A percentile compares a stretch with the other conserved stretches of the same genome.
Conservation (phyloP, 2,329 filamentous ascomycete species). For the Fusarium succisae region DNA sequence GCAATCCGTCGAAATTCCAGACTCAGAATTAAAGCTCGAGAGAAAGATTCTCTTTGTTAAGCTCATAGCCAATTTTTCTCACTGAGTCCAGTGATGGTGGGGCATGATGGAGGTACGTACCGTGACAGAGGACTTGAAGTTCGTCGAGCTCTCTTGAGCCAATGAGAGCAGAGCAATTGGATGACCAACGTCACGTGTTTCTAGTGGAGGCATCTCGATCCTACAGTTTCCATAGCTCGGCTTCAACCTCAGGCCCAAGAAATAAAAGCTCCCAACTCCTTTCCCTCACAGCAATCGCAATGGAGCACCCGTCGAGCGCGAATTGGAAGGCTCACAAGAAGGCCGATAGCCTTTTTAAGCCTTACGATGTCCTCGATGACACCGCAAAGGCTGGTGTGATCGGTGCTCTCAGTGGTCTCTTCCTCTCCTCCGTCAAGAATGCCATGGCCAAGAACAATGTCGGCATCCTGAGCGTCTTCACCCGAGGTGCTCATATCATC, state of each 20-base stretch:
- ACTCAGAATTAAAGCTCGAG: background rate
- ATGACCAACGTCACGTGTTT: conserved; percentile 49
- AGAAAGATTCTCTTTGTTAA: conserved; percentile 1
- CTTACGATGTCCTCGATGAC: conserved; percentile 77
- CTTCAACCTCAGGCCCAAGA: conserved; percentile 42
- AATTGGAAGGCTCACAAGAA: conserved; percentile 41
- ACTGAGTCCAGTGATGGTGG: conserved; percentile 22
- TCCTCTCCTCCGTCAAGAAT: conserved; percentile 84
- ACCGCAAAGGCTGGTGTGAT: conserved; percentile 72
- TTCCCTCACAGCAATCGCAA: conserved; percentile 40
- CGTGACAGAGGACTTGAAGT: background rate
- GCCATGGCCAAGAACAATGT: conserved; percentile 85
- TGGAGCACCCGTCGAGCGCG: conserved; percentile 46
- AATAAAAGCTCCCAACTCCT: conserved; percentile 40
- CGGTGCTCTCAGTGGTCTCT: conserved; percentile 73
- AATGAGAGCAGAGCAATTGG: conserved; percentile 49
- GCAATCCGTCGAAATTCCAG: background rate
- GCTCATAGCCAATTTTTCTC: conserved; percentile 34
- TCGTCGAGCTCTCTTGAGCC: conserved; percentile 27
- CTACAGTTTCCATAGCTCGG: conserved; percentile 40
- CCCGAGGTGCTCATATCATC: conserved; percentile 79
- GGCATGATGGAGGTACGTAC: conserved; percentile 35
- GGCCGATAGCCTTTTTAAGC: conserved; percentile 63
- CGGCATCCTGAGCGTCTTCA: conserved; percentile 82
- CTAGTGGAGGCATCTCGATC: conserved; percentile 33